Base-by-base conservation (phyloP, 2,329 filamentous ascomycete species). In the Akanthomyces muscarius region DNA sequence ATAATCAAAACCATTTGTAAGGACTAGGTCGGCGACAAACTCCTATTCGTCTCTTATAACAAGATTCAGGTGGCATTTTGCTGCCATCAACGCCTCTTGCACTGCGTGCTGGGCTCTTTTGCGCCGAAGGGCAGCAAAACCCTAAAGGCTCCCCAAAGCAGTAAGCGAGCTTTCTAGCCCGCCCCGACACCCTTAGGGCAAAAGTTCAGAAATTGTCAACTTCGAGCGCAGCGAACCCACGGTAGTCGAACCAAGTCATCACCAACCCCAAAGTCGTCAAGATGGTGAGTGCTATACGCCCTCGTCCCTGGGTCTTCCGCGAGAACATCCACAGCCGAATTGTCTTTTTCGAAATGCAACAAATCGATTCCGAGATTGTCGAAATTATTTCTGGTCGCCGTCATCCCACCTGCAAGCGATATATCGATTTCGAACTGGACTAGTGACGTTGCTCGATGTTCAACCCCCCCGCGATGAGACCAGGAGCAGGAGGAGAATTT, bases 181-280 rank as follows among this genome's bases (percentile, higher is more conserved):
- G 68, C 70, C 69, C 69, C 69, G 66, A 67, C 66, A 66, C 74
- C 72, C 73, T 76, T 76, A 72, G 74, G 72, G 72, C 72, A 77
- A 76, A 77, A 78, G 74, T 80, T 81, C 77, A 73, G 75, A 78
- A 78, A 76, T 77, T 78, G 74, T 76, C 75, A 75, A 75, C 72
- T 73, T 71, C 77, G 80, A 56, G 60, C 44, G 75, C 75, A 74
- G 75, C 76, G 74, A 76, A 77, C 75, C 74, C 76, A 80, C 78
- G 77, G 77, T 78, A 75, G 77, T 77, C 80, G 81, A 82, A 77
- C 77, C 78, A 57, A 63, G 62, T 63, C 79, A 78, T 80, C 80
- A 81, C 77, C 76, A 78, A 78, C 76, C 76, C 74, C 76, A 78
- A 78, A 75, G 72, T 77, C 79, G 79, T 76, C 79, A 80, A 83